Evolutionary conservation across 108 stramenopile genomes (phyloP), one percentile per base, ranked within the genome.

Genomic region (Halocafeteria seosinensis): DNA sequence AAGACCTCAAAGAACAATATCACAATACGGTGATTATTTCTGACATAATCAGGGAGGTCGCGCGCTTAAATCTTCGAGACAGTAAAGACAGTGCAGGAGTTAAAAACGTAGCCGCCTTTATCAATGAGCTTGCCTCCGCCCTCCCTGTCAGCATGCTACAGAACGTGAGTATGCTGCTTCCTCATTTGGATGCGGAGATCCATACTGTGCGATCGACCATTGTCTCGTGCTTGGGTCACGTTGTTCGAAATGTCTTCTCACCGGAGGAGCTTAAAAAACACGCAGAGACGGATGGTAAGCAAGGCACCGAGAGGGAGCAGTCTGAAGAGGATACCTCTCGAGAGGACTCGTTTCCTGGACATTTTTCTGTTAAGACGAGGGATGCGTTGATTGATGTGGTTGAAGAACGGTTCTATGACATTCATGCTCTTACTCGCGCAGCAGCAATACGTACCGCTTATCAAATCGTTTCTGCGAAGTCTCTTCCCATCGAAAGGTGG

Each of bases 361-460:
- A 57, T 63, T 0, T 33, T 8, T 6, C 2, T 24, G 47, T 6
- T 24, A 84, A 84, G 42, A 76, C 83, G 47, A 76, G 85, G 4
- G 58, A 65, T n/a, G 65, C 76, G 50, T 73, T 91, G n/a, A 81
- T 91, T 52, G 84, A 87, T 50, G 76, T 91, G 62, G 78, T 94
- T 30, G 70, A 70, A 5, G 84, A 81, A 37, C 79, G 89, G 24
- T 74, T 78, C 0, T 73, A 73, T 21, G 93, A 94, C 67, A 64
- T 76, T 21, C 87, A 84, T 33, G 87, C 88, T 9, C 90, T 77
- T 53, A 87, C 85, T 5, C 64, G 92, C 31, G 67, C 76, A 13
- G 84, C 90, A 1, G 85, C 83, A 37, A 85, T 94, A 38, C 87
- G 86, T 47, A 72, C 88, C 0, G 86, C 85, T 81, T 76, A 79